Evolutionary conservation across 2,329 filamentous ascomycete species (phyloP).

Genomic region (Parasarocladium wereldwijsianum): DNA sequence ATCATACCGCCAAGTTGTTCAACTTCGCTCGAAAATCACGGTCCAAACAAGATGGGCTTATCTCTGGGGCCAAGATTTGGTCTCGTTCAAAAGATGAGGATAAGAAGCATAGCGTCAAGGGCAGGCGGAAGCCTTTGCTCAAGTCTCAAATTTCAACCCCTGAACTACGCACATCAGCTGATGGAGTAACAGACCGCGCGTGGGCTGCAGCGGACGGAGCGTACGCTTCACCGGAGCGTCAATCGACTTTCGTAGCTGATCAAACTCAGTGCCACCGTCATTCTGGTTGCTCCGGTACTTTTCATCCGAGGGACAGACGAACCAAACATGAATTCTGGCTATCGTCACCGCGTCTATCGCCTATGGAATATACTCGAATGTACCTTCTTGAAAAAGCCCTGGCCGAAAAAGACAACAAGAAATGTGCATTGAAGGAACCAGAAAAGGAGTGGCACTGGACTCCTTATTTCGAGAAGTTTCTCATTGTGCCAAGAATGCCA

Average conservation of each 20-base stretch:
- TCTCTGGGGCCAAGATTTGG: too few relatives aligned
- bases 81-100: too few relatives aligned
- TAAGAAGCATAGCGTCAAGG: conserved; percentile 13
- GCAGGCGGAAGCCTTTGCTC: conserved; percentile 8
- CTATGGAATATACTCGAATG: conserved; percentile 23
- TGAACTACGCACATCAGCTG: too few relatives aligned
- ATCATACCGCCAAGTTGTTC: conserved; percentile 12
- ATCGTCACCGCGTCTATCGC: conserved; percentile 18
- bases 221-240: too few relatives aligned
- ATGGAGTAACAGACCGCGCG: too few relatives aligned
- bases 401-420: conserved; percentile 11
- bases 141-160: conserved; percentile 13
- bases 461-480: conserved; percentile 18
- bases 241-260: too few relatives aligned
- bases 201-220: too few relatives aligned
- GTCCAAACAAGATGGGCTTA: conserved; percentile 10
- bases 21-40: conserved; percentile 15
- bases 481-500: conserved; percentile 20
- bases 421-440: conserved; percentile 16
- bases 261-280: too few relatives aligned
- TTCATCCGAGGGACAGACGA: background rate
- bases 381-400: conserved; percentile 19
- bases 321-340: conserved; percentile 6
- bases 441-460: conserved; percentile 19
- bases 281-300: background rate